Conservation (phyloP, 371 early-diverging fungal species). For the Actinomucor elegans region DNA sequence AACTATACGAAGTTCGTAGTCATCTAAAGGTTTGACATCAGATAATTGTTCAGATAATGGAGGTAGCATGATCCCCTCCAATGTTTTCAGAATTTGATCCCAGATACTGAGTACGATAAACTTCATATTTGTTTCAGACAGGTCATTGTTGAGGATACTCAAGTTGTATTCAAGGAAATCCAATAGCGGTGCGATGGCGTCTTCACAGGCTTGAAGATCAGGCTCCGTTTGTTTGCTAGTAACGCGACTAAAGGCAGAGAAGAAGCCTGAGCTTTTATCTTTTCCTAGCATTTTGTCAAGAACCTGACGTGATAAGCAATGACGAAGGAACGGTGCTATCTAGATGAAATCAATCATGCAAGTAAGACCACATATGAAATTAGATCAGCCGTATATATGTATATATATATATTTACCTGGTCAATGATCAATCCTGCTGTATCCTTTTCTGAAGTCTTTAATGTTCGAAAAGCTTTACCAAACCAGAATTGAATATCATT, state of each 20-base stretch:
- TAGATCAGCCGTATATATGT: too few relatives aligned
- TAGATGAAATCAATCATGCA: too few relatives aligned
- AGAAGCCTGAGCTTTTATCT: conserved; percentile 16
- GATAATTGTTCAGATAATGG: conserved; percentile 66
- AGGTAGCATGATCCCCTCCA: conserved; percentile 74
- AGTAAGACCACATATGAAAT: too few relatives aligned
- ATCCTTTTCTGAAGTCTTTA: conserved; percentile 62
- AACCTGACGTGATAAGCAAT: conserved; percentile 40
- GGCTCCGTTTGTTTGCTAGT: conserved; percentile 9
- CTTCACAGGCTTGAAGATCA: conserved; percentile 65
- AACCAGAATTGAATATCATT: conserved; percentile 90
- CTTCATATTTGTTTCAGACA: conserved; percentile 70
- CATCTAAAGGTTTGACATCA: conserved; percentile 56
- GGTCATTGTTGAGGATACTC: conserved; percentile 61
- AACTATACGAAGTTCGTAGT: conserved; percentile 63
- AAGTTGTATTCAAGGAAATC: conserved; percentile 84
- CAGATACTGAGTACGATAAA: conserved; percentile 76
- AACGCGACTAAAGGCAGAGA: conserved; percentile 15
- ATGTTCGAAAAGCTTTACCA: conserved; percentile 67
- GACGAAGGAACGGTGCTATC: conserved; percentile 49
- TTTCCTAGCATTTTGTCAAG: conserved; percentile 24
- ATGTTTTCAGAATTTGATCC: conserved; percentile 68
- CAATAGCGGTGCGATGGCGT: conserved; percentile 63
- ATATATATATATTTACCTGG: conserved; percentile 45
- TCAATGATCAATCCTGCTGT: conserved; percentile 65